phyloP scores from a whole-genome alignment of 2,329 filamentous ascomycete genomes.

The Colletotrichum lentis region DNA sequence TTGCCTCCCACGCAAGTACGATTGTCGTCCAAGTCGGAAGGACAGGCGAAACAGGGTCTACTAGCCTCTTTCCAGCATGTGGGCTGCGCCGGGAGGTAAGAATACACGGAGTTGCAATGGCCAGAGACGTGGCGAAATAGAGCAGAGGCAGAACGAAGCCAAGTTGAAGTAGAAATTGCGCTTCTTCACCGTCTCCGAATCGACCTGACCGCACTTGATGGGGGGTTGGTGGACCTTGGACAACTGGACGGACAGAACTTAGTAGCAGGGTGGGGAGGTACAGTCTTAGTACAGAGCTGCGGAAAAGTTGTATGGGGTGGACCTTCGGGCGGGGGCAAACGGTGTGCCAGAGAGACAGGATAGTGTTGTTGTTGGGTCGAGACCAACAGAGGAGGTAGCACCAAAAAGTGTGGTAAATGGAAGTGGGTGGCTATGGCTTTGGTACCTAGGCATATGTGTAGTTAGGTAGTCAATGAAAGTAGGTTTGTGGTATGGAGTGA shows the following conservation, averaged over 20 bases:
- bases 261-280: slow-evolving; percentile 3
- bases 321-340: slow-evolving; percentile 25
- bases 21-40: background rate
- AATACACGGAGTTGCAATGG: background rate
- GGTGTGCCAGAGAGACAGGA: slow-evolving; percentile 1
- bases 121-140: background rate
- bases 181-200: slow-evolving; percentile 17
- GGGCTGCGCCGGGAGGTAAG: background rate
- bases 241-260: background rate
- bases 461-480: background rate
- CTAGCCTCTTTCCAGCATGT: background rate
- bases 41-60: background rate
- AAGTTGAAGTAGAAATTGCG: slow-evolving; percentile 7
- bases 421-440: too few species aligned
- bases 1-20: background rate
- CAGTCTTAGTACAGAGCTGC: too few species aligned
- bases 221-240: slow-evolving; percentile 9
- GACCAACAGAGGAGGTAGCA: background rate
- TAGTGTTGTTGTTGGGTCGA: background rate
- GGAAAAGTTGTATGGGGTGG: slow-evolving; percentile 5
- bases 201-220: background rate
- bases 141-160: background rate
- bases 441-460: background rate
- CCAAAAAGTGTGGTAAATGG: background rate
- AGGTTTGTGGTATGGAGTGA: background rate